phyloP scores from a whole-genome alignment of 805 yeast genomes.

The Starmera dryadoides region DNA sequence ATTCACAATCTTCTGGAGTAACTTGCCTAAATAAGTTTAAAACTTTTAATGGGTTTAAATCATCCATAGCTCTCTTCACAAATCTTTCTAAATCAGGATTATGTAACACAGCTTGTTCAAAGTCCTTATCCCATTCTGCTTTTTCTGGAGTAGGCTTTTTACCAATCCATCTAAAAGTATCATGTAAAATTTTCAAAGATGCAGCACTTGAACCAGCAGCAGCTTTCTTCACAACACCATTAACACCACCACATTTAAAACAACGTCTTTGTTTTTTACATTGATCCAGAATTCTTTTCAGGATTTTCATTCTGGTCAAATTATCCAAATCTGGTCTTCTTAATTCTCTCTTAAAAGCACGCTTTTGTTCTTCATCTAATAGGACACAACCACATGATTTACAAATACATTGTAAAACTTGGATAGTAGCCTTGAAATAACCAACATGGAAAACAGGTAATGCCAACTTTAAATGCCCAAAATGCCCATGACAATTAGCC shows the following conservation, averaged over 20 bases:
- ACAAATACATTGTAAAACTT: constrained; percentile 85
- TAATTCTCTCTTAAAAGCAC: constrained; percentile 67
- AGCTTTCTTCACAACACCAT: constrained; percentile 96
- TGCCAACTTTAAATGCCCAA: constrained; percentile 90
- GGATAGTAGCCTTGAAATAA: constrained; percentile 85
- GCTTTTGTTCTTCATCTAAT: constrained; percentile 63
- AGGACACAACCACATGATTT: constrained; percentile 78
- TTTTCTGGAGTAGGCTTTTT: constrained; percentile 84
- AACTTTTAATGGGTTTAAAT: constrained; percentile 87
- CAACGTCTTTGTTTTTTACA: constrained; percentile 95
- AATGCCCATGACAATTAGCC: constrained; percentile 97
- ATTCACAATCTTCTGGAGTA: constrained; percentile 81
- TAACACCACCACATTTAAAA: constrained; percentile 75
- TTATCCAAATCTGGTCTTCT: constrained; percentile 87
- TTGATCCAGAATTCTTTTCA: constrained; percentile 81
- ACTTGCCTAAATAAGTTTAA: constrained; percentile 82
- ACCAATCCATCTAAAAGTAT: constrained; percentile 92
- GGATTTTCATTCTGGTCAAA: constrained; percentile 80
- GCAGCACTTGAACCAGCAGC: constrained; percentile 90
- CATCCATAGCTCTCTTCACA: constrained; percentile 83
- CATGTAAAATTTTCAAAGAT: constrained; percentile 90
- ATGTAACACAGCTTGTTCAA: constrained; percentile 62
- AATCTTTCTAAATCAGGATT: constrained; percentile 88
- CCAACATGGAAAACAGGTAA: constrained; percentile 98
- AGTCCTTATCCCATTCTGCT: constrained; percentile 79